Evolutionary conservation across 2,329 filamentous ascomycete species (phyloP), one percentile per base, ranked within the genome.

Genomic region (Chalaropsis thielavioides): DNA sequence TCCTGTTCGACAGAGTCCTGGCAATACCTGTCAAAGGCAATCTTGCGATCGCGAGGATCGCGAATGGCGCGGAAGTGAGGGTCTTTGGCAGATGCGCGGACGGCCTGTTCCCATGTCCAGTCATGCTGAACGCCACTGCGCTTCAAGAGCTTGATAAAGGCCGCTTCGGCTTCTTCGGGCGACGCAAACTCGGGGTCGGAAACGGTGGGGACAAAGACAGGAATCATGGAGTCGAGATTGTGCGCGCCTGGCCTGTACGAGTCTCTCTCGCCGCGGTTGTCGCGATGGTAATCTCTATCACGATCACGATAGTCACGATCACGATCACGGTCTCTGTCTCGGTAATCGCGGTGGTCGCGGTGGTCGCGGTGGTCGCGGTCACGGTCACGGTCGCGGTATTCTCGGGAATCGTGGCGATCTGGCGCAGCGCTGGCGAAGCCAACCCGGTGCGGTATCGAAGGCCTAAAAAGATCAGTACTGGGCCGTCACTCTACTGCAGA

Each of bases 11-110:
- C 85, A 75, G 95, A 83, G 74, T 97, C 90, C 71, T 90, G 82
- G 73, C 90, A 90, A 78, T 94, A 99, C 77, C 96, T 96, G 77
- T 96, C 90, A 75, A 96, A 99, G 19, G 91, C 90, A 69, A 86
- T 81, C 75, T 90, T 94, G 70, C 94, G 86, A 72, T 96, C 92
- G 75, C 87, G 91, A 4, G 94, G 90, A 71, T 96, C 91, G 72
- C 92, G 94, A 69, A 99, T 85, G 22, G 94, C 89, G 68, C 92
- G 88, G 74, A 94, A 97, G 71, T 96, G 90, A 58, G 91, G 85
- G 69, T 99, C 94, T 71, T 89, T 92, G 69, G 95, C 90, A 19
- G 90, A 89, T 22, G 85, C 84, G 63, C 88, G 87, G 77, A 99
- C 86, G 1, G 90, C 85, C 74, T 96, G 89, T 70, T 94, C 87